phyloP scores from a whole-genome alignment of 768 basidiomycete genomes.

The Boletus insuetus region DNA sequence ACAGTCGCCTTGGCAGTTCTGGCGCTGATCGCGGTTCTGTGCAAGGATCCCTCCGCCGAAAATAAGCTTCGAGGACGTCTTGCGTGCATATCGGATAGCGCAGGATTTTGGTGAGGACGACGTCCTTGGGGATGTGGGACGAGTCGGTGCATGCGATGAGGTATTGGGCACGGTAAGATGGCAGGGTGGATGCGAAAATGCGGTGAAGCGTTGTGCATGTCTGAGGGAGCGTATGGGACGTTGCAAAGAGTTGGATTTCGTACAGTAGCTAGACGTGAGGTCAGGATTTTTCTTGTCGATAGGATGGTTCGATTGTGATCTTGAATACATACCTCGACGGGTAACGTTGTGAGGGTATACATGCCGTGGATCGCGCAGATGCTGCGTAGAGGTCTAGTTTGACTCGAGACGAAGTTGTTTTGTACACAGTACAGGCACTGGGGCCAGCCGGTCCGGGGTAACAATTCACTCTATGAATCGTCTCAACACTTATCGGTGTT shows the following conservation, averaged over 20 bases:
- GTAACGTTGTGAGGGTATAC: conserved; percentile 28
- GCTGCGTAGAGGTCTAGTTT: too few species aligned
- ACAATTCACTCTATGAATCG: too few species aligned
- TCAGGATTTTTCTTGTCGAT: conserved; percentile 7
- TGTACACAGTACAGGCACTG: too few species aligned
- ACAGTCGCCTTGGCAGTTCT: conserved; percentile 66
- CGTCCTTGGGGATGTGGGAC: conserved; percentile 11
- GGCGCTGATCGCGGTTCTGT: conserved; percentile 19
- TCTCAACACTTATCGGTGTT: too few species aligned
- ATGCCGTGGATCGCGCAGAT: not conserved
- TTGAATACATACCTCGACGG: conserved; percentile 32
- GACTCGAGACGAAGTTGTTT: too few species aligned
- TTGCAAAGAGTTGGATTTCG: conserved; percentile 70
- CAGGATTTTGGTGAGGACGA: conserved; percentile 47
- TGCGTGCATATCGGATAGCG: conserved; percentile 38
- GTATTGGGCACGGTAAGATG: conserved; percentile 65
- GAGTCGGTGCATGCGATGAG: conserved; percentile 41
- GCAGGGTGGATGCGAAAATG: conserved; percentile 54
- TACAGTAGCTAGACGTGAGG: conserved; percentile 59
- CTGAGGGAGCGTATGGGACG: conserved; percentile 61
- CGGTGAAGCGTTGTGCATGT: conserved; percentile 51
- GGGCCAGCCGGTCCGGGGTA: too few species aligned
- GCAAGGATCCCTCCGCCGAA: conserved; percentile 22
- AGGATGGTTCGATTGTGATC: too few species aligned
- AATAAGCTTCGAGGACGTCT: conserved; percentile 45